Evolutionary conservation across 2,329 filamentous ascomycete species (phyloP).

Genomic region (Fusarium illudens): DNA sequence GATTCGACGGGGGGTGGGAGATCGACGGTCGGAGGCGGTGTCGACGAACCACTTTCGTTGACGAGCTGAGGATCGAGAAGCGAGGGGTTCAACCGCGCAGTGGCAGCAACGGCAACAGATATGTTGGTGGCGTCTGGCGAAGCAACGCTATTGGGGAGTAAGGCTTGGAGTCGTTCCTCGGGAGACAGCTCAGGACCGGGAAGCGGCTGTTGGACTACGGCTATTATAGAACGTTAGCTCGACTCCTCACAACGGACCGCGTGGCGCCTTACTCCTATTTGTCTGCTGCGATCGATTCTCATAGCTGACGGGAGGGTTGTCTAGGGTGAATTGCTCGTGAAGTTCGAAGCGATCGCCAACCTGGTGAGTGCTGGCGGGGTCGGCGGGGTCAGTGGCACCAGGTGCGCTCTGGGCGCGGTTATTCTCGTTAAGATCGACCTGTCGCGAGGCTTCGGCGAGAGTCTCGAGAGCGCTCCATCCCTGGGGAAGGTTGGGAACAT

Average conservation of each 20-base stretch:
- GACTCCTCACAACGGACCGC: neutral
- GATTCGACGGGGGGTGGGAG: conserved; percentile 33
- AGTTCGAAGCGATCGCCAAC: conserved; percentile 58
- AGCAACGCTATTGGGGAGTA: conserved; percentile 50
- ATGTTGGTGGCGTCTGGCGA: conserved; percentile 58
- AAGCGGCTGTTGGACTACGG: conserved; percentile 36
- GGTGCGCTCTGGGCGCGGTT: conserved; percentile 58
- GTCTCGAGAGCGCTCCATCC: conserved; percentile 86
- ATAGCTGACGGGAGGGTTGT: conserved; percentile 63
- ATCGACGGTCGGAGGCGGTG: conserved; percentile 43
- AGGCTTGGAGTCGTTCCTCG: conserved; percentile 61
- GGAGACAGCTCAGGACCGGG: conserved; percentile 51
- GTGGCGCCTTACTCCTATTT: conserved; percentile 38
- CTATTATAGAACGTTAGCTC: conserved; percentile 23
- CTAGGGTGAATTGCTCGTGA: conserved; percentile 67
- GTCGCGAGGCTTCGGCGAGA: conserved; percentile 85
- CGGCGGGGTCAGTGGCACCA: conserved; percentile 44
- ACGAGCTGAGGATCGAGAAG: conserved; percentile 63
- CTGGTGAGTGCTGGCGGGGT: conserved; percentile 37
- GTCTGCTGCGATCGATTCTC: conserved; percentile 47
- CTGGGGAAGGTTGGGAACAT: conserved; percentile 54
- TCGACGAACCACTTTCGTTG: conserved; percentile 43
- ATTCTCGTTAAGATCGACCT: conserved; percentile 73
- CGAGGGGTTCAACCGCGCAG: conserved; percentile 63
- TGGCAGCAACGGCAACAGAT: conserved; percentile 64